These are phyloP conservation scores for Ilyonectria robusta DNA, from an alignment of 2,329 filamentous ascomycete genomes.

Conservation along the genomic window DNA sequence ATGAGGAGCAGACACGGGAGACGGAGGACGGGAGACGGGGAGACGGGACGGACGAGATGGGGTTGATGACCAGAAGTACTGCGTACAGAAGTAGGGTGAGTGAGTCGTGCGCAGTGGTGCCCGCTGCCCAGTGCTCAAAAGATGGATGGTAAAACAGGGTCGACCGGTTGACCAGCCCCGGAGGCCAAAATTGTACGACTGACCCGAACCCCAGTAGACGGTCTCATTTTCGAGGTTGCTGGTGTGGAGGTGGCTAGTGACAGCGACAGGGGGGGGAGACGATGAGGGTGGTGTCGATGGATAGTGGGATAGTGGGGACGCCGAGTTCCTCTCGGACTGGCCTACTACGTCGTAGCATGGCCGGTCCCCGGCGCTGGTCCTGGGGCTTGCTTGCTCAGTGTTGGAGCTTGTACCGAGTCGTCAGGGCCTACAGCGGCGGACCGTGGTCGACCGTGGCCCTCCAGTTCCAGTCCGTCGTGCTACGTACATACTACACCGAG, in stretches of 20 bases:
- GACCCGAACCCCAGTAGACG: conserved; percentile 47
- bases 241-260: conserved; percentile 52
- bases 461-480: conserved; percentile 13
- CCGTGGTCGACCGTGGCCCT: conserved; percentile 13
- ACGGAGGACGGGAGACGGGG: conserved; percentile 39
- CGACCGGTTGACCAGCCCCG: conserved; percentile 40
- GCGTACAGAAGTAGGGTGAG: conserved; percentile 43
- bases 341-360: conserved; percentile 13
- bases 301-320: conserved; percentile 46
- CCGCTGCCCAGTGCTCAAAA: conserved; percentile 29
- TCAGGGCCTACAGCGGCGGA: neutral
- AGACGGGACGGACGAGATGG: conserved; percentile 41
- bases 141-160: conserved; percentile 41
- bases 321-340: conserved; percentile 37
- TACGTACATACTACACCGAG: conserved; percentile 19
- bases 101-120: conserved; percentile 8
- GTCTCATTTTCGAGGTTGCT: conserved; percentile 49
- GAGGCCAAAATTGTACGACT: conserved; percentile 49
- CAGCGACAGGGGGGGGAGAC: conserved; percentile 45
- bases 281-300: conserved; percentile 50
- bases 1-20: conserved; percentile 35
- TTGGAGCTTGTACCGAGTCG: neutral
- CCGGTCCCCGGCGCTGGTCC: conserved; percentile 24
- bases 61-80: conserved; percentile 44
- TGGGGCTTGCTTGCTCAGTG: conserved; percentile 28